A percentile compares a stretch with the other conserved stretches of the same genome.
Conservation (phyloP, 768 basidiomycete species). For the Suillus variegatus region DNA sequence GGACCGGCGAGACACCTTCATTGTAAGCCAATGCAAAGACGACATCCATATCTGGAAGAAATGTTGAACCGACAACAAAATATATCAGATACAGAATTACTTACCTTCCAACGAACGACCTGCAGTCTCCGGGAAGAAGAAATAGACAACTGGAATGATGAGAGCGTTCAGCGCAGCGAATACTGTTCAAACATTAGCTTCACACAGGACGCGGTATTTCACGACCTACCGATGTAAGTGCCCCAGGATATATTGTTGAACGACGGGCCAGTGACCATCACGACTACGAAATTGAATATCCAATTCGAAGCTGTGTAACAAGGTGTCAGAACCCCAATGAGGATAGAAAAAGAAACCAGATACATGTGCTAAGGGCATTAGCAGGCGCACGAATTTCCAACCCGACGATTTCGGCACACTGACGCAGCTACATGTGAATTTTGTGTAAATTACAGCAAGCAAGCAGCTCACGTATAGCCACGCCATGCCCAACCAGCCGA, state of each 20-base stretch:
- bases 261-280: slow-evolving; percentile 62
- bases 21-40: slow-evolving; percentile 47
- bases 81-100: slow-evolving; percentile 1
- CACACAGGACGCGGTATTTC: not conserved
- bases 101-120: slow-evolving; percentile 58
- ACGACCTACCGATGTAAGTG: slow-evolving; percentile 53
- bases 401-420: slow-evolving; percentile 69
- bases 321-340: slow-evolving; percentile 1
- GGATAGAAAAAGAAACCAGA: not conserved
- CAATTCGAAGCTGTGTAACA: slow-evolving; percentile 38
- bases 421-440: not conserved
- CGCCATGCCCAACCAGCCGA: slow-evolving; percentile 73
- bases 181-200: slow-evolving; percentile 28
- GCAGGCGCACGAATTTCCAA: slow-evolving; percentile 63
- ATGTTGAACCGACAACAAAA: not conserved
- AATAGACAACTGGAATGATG: slow-evolving; percentile 56
- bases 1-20: slow-evolving; percentile 46
- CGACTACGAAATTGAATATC: slow-evolving; percentile 61
- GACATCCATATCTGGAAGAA: slow-evolving; percentile 39
- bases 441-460: not conserved
- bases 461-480: slow-evolving; percentile 58
- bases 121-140: slow-evolving; percentile 64
- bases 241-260: slow-evolving; percentile 60
- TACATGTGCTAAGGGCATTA: slow-evolving; percentile 60
- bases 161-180: slow-evolving; percentile 60